These are phyloP conservation scores for Myrica gale DNA, from an alignment of 306 rosid genomes.

Conservation along the genomic window DNA sequence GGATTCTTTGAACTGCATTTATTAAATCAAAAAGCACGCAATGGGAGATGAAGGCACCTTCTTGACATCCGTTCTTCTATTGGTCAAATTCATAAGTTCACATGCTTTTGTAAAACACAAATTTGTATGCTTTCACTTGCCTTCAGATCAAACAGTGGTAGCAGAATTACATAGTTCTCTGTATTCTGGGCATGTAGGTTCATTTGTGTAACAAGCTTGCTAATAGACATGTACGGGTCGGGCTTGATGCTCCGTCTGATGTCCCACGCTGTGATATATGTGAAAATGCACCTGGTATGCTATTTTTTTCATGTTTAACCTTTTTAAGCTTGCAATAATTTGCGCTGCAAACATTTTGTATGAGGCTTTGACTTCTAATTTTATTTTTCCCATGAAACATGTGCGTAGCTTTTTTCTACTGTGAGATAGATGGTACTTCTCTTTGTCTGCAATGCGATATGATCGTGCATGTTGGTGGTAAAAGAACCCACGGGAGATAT, in stretches of 20 bases:
- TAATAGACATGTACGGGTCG: constrained; percentile 67
- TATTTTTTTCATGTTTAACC: background rate
- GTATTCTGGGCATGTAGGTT: constrained; percentile 46
- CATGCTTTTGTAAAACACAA: constrained; percentile 10
- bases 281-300: constrained; percentile 69
- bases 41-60: background rate
- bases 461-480: constrained; percentile 75
- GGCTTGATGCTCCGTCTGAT: constrained; percentile 60
- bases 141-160: constrained; percentile 6
- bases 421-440: constrained; percentile 75
- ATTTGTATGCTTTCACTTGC: background rate
- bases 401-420: constrained; percentile 71
- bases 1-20: background rate
- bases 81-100: background rate
- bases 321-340: background rate
- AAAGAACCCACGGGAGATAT: constrained; percentile 63
- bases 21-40: background rate
- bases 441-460: constrained; percentile 77
- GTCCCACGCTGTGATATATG: constrained; percentile 73
- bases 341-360: constrained; percentile 16
- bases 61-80: background rate
- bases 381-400: constrained; percentile 17
- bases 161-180: constrained; percentile 9
- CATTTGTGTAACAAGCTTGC: constrained; percentile 79
- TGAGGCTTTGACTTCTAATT: constrained; percentile 14